Base-by-base conservation (phyloP, 2,329 filamentous ascomycete genomes). In the Raffaelea deltoideospora region DNA sequence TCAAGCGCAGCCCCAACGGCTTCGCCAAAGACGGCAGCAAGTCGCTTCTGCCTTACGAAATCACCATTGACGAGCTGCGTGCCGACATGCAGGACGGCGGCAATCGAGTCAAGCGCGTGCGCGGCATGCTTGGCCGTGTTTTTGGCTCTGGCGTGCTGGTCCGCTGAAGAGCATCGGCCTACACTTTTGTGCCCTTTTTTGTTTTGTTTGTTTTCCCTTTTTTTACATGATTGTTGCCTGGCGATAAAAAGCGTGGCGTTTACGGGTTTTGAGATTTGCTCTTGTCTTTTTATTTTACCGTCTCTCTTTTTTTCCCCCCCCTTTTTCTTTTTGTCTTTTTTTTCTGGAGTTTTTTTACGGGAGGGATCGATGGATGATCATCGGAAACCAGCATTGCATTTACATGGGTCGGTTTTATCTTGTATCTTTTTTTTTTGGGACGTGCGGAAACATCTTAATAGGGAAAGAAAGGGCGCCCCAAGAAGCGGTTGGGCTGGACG, bases 61-160 rank as follows among this genome's bases (percentile, higher is more conserved):
- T 72, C 46, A 63, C 61, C 41, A 48, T 56, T 24, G 67, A 72
- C 20, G 63, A 72, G 41, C 60, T 71, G 41, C n/a, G n/a, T n/a
- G 60, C 61, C 41, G 59, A 63, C 39, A 50, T 69, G 31, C 63
- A 69, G 42, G 61, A 68, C 34, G 58, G 54, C 29, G 52, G 55
- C 32, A 69, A 68, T 58, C 63, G 67, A 35, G 60, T 59, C 18
- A 54, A 53, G 40, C 59, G 61, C 35, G 57, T 60, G 31, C 60
- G 65, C 28, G 64, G 67, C 43, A 60, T 72, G 56, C 67, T 67
- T 53, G 64, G 63, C 24, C 65, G 69, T 30, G 59, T 72, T 41
- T 67, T 72, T 41, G 59, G 57, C 35, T 53, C 58, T 3, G 41
- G 39, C 35, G 57, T 62, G 39, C 43, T 55, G 21, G 55, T 57